Evolutionary conservation across 768 basidiomycete genomes (phyloP).

Genomic region (Lentinula detonsa): DNA sequence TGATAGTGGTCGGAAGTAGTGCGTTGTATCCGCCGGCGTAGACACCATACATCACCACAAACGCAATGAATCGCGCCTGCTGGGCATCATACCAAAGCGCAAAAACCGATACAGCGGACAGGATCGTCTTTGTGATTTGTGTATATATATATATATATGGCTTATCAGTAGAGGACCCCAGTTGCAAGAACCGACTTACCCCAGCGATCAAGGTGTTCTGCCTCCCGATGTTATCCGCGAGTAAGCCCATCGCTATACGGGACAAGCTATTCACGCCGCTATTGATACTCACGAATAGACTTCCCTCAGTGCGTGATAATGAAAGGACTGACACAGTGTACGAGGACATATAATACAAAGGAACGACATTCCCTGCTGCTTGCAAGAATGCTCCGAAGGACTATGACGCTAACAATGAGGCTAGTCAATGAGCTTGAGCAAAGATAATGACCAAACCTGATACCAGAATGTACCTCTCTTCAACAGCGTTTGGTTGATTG

Average conservation of each 20-base stretch:
- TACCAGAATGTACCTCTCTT: slow-evolving; percentile 34
- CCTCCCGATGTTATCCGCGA: slow-evolving; percentile 34
- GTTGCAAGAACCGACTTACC: slow-evolving; percentile 21
- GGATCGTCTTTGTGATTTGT: slow-evolving; percentile 22
- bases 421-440: neutral
- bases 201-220: slow-evolving; percentile 32
- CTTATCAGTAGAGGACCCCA: neutral
- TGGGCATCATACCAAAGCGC: slow-evolving; percentile 36
- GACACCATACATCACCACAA: slow-evolving; percentile 35
- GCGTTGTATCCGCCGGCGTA: slow-evolving; percentile 40
- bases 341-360: slow-evolving; percentile 35
- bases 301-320: slow-evolving; percentile 29
- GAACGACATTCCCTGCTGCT: slow-evolving; percentile 39
- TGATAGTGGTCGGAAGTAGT: slow-evolving; percentile 35
- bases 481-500: slow-evolving; percentile 29
- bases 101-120: slow-evolving; percentile 32
- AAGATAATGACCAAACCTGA: slow-evolving; percentile 21
- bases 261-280: slow-evolving; percentile 37
- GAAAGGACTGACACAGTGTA: slow-evolving; percentile 33
- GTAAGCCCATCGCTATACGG: slow-evolving; percentile 32
- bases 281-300: slow-evolving; percentile 33
- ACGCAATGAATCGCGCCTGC: slow-evolving; percentile 30
- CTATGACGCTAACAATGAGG: slow-evolving; percentile 12
- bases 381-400: slow-evolving; percentile 34
- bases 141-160: too few relatives aligned